Conservation (phyloP, 2,329 filamentous ascomycete genomes). For the Xylariaceae sp. region DNA sequence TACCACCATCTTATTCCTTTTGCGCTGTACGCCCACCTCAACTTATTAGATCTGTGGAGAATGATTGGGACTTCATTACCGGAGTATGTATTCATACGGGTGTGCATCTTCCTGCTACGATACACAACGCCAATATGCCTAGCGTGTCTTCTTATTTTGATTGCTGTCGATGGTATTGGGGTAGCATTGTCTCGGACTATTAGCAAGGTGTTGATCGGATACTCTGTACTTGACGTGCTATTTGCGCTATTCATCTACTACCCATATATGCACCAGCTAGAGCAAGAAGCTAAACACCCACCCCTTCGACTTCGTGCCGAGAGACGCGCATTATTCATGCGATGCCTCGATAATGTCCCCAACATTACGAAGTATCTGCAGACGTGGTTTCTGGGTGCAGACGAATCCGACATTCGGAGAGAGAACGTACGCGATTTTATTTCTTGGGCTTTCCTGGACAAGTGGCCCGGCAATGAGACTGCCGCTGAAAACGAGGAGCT, state of each 20-base stretch:
- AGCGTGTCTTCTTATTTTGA: conserved; percentile 37
- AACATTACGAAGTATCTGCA: conserved; percentile 63
- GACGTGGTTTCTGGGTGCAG: conserved; percentile 70
- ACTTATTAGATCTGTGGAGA: not conserved
- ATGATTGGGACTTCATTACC: conserved; percentile 42
- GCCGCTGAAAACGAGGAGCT: conserved; percentile 48
- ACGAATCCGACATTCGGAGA: conserved; percentile 61
- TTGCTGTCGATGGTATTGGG: conserved; percentile 27
- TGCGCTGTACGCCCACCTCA: not conserved
- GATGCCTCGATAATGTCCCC: conserved; percentile 60
- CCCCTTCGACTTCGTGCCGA: conserved; percentile 50
- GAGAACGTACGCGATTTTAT: conserved; percentile 73
- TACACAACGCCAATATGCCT: conserved; percentile 51
- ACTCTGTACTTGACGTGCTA: conserved; percentile 47
- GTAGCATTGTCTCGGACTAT: conserved; percentile 26
- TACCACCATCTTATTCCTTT: not conserved
- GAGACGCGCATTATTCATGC: conserved; percentile 61
- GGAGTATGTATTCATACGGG: conserved; percentile 53
- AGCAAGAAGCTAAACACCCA: conserved; percentile 48
- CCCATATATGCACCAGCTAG: conserved; percentile 50
- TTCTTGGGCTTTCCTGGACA: conserved; percentile 70
- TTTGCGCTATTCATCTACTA: conserved; percentile 52
- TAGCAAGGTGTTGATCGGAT: conserved; percentile 34
- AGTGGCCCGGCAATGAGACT: conserved; percentile 32
- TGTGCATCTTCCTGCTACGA: conserved; percentile 50